Evolutionary conservation across 768 basidiomycete genomes (phyloP), one percentile per base, ranked within the genome.

Genomic region (Bullera alba): DNA sequence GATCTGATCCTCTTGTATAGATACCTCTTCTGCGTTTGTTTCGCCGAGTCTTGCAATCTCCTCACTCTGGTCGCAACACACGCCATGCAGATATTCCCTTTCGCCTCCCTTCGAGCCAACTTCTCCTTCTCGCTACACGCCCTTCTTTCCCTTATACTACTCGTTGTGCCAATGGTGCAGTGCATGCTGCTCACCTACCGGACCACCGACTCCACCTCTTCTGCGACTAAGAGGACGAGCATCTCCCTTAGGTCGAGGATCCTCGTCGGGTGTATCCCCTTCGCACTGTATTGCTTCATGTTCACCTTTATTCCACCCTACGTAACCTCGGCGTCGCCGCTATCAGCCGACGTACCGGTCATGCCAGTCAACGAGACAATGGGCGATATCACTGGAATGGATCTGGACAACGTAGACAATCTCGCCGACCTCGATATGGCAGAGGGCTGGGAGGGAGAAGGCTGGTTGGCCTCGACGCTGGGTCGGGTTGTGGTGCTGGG

Each of bases 251-350:
- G 51, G 5, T 55, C 60, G 34, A 59, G 70, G 4, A 25, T 72
- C 17, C 53, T 67, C 23, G 60, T 72, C 38, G 58, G 68, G 14
- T 56, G 68, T 7, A 57, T 72, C 43, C 70, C 70, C 2, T 72
- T 72, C 48, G 53, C 63, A 1, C 44, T 72, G 7, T 72, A 72
- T 57, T 53, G 61, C 48, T 69, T 72, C 51, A 52, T 65, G 29
- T 72, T 72, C 56, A 67, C 70, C 42, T 53, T 57, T 3, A 72
- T 72, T 3, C 70, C 70, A 10, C 70, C 70, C 7, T 72, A 72
- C 48, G 48, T 72, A 23, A 70, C 67, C 2, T 59, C 65, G 14
- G 49, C 58, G 1, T 49, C 54, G 8, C n/a, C 41, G 42, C 30
- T 43, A 15, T 41, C 34, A 6, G 42, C 25, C 12, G 47, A 5